These are phyloP conservation scores for Scheffersomyces illinoinensis DNA, from an alignment of 1,139 yeast species.

Conservation along the genomic window DNA sequence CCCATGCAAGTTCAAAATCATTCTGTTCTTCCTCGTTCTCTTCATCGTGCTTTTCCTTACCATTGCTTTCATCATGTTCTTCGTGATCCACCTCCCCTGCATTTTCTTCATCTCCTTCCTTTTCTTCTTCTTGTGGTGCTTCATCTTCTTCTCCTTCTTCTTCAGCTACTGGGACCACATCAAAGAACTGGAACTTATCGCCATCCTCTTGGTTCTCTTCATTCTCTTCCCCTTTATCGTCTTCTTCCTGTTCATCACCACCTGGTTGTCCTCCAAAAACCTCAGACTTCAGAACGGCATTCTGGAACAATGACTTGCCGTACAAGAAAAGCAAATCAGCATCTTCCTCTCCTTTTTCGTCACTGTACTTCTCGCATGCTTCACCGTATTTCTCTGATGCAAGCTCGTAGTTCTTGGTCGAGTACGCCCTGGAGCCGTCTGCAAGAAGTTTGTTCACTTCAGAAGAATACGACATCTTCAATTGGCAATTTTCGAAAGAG, in stretches of 20 bases:
- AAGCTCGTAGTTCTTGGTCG: slow-evolving; percentile 61
- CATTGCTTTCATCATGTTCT: slow-evolving; percentile 29
- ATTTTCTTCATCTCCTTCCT: slow-evolving; percentile 25
- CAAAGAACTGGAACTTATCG: slow-evolving; percentile 57
- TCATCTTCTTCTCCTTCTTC: slow-evolving; percentile 34
- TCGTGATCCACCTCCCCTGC: slow-evolving; percentile 8
- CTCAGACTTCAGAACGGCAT: slow-evolving; percentile 73
- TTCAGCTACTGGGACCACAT: slow-evolving; percentile 50
- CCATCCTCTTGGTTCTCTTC: slow-evolving; percentile 25
- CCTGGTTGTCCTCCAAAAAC: slow-evolving; percentile 67
- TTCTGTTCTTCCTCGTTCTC: slow-evolving; percentile 54
- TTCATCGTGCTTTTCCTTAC: slow-evolving; percentile 31
- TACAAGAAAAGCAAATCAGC: slow-evolving; percentile 74
- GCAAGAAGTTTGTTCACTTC: slow-evolving; percentile 49
- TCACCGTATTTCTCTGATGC: slow-evolving; percentile 75
- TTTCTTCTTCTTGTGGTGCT: slow-evolving; percentile 19
- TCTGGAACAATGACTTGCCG: slow-evolving; percentile 78
- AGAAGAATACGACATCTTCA: slow-evolving; percentile 21
- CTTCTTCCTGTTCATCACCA: slow-evolving; percentile 20
- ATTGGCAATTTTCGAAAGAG: not conserved
- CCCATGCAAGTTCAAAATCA: slow-evolving; percentile 90
- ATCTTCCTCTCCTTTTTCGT: slow-evolving; percentile 55
- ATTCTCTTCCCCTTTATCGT: slow-evolving; percentile 19
- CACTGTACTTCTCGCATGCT: slow-evolving; percentile 63
- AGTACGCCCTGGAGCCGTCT: slow-evolving; percentile 63